Evolutionary conservation across 1,284 basidiomycete genomes (phyloP), one percentile per base, ranked within the genome.

Genomic region (Apiotrichum brassicae): DNA sequence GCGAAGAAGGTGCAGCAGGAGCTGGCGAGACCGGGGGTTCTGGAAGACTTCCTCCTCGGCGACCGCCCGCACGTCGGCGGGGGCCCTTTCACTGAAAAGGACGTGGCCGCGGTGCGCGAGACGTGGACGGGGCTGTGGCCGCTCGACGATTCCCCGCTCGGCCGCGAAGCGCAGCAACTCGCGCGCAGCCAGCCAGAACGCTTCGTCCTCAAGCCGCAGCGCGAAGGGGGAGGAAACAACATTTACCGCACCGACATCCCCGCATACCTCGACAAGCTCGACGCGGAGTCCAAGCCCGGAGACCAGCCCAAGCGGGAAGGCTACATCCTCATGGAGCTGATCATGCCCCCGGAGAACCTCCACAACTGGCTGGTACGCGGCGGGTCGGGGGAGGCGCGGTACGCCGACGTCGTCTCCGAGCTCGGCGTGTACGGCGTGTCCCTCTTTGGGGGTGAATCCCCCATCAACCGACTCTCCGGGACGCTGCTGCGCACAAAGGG

Each of bases 141-240:
- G 5, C 62, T 73, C 56, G 76, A 78, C 35, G 75, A 77, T 41
- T 69, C 75, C 6, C 53, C 56, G 7, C 48, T 74, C 0, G 77
- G 76, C 0, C 46, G 64, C 48, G 58, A 76, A 45, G 86, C 81
- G 0, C 74, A 80, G 20, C 56, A 66, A 13, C 74, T 80, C 34
- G 87, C 87, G 0, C 73, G 76, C n/a, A 69, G 74, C 3, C 61
- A 77, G 12, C 77, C 82, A 0, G 64, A 76, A 5, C 73, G 78
- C 13, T 83, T 88, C 39, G 95, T 97, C 3, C 78, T 97, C 43
- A 97, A 98, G 70, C 94, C 94, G 0, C 93, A 97, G 71, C 81
- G 93, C 18, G 90, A 98, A 76, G 94, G 95, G 5, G 94, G 95
- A 0, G 94, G 94, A 3, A 95, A 98, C 70, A 98, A 98, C 65